These are phyloP conservation scores for Pythium graminicola DNA, from an alignment of 352 stramenopile genomes.

Conservation along the genomic window DNA sequence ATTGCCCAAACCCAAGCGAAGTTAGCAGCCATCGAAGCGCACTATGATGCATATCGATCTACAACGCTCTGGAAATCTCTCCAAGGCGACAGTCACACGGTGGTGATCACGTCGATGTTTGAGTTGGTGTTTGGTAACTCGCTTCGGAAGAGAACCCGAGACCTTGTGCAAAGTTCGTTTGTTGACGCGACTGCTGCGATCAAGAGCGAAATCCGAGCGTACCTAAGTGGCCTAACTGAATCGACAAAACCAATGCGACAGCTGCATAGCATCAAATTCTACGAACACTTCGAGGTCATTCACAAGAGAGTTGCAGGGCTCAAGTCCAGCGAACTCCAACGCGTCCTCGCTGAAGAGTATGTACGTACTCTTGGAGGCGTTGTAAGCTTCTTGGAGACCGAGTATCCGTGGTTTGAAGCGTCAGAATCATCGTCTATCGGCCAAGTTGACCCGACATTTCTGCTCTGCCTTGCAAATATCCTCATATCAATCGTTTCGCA, in stretches of 20 bases:
- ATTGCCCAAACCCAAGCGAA: constrained; percentile 58
- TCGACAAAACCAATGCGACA: constrained; percentile 24
- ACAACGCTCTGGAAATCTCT: constrained; percentile 35
- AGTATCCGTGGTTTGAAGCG: constrained; percentile 29
- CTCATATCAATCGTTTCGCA: constrained; percentile 51
- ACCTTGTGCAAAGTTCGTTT: constrained; percentile 73
- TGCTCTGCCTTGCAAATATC: constrained; percentile 61
- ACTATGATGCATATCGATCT: constrained; percentile 28
- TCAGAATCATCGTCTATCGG: background rate
- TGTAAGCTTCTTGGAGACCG: constrained; percentile 63
- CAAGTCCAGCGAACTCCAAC: constrained; percentile 68
- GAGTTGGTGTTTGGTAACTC: constrained; percentile 50
- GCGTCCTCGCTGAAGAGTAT: constrained; percentile 70
- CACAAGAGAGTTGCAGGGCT: constrained; percentile 55
- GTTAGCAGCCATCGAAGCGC: constrained; percentile 34
- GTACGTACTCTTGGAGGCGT: constrained; percentile 66
- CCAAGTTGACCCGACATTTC: constrained; percentile 22
- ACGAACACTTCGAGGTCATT: constrained; percentile 70
- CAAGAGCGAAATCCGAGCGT: constrained; percentile 48
- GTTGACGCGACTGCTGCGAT: constrained; percentile 66
- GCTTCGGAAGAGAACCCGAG: constrained; percentile 54
- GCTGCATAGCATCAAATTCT: constrained; percentile 56
- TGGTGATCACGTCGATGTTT: constrained; percentile 40
- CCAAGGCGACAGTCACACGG: background rate
- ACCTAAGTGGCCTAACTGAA: constrained; percentile 24